phyloP scores from a whole-genome alignment of 2,329 filamentous ascomycete species.

The Cladosporium austrohemisphaericum region DNA sequence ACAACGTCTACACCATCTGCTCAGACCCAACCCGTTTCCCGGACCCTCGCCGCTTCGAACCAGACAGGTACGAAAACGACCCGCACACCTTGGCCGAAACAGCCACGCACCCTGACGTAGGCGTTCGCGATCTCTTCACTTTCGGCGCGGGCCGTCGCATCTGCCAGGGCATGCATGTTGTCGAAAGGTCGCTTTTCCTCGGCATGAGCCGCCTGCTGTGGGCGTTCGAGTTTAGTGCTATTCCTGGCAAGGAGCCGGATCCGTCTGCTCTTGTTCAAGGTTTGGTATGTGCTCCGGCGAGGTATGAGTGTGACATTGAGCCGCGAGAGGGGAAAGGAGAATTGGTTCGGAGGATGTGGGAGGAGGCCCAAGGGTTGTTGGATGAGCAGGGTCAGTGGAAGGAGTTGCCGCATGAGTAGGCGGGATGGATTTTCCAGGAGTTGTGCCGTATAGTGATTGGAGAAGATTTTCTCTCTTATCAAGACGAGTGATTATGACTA shows the following conservation, averaged over 20 bases:
- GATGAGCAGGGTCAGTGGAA: conserved; percentile 4
- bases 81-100: conserved; percentile 27
- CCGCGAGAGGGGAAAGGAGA: background rate
- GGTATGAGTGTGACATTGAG: conserved; percentile 3
- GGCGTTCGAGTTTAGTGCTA: conserved; percentile 33
- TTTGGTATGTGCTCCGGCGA: background rate
- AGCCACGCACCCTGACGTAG: conserved; percentile 35
- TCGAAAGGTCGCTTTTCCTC: conserved; percentile 48
- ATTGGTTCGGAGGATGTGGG: background rate
- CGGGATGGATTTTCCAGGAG: too few relatives aligned
- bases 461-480: too few relatives aligned
- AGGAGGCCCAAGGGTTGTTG: background rate
- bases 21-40: conserved; percentile 36
- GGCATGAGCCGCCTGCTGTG: conserved; percentile 48
- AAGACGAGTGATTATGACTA: too few relatives aligned
- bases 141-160: conserved; percentile 56
- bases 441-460: too few relatives aligned
- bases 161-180: conserved; percentile 57
- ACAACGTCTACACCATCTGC: conserved; percentile 37
- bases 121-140: conserved; percentile 50
- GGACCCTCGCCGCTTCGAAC: conserved; percentile 38
- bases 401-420: too few relatives aligned
- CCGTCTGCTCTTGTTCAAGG: background rate
- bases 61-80: conserved; percentile 30
- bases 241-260: conserved; percentile 4